Evolutionary conservation across 2,329 filamentous ascomycete species (phyloP), one percentile per base, ranked within the genome.

Genomic region (Didymosphaeria variabile): DNA sequence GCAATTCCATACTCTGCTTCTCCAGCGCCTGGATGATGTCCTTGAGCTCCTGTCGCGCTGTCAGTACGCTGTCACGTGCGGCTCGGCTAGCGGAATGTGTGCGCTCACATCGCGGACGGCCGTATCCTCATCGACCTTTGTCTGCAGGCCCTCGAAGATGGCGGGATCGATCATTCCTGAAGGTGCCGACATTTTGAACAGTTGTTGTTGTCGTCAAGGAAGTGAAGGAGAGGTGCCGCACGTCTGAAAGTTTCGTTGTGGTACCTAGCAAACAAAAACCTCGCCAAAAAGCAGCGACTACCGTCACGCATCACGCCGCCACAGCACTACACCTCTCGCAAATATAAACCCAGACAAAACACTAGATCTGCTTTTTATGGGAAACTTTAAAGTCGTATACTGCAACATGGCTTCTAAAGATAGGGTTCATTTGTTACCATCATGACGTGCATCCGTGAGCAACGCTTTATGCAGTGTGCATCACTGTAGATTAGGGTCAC

Each of bases 61-160:
- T 73, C 58, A 77, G 67, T 71, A 62, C 65, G 66, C 64, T 69
- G 59, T 71, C 70, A 71, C 68, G 69, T 74, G 70, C 45, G 62
- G 42, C 17, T 61, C 29, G 21, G 44, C 34, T 46, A 32, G 31
- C 36, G 26, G 29, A 5, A 38, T 8, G 34, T 55, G 50, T 34
- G 56, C 34, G 66, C 76, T 70, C 74, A 89, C 87, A 76, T 98
- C 94, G 72, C 92, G 89, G 57, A 97, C 89, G 57, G 86, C 84
- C 9, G 88, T 86, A 77, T 98, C 95, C 78, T 96, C 90, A 70
- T 98, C 95, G 71, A 97, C 92, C 79, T 94, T 94, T 61, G 86
- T 83, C 80, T 97, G 94, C 63, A 99, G 89, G 70, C 91, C 87
- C 74, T 93, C 88, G 79, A 98, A 97, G 77, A 98, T 92, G 67